phyloP scores from a whole-genome alignment of 2,329 filamentous ascomycete genomes.

The Verticillium klebahnii region DNA sequence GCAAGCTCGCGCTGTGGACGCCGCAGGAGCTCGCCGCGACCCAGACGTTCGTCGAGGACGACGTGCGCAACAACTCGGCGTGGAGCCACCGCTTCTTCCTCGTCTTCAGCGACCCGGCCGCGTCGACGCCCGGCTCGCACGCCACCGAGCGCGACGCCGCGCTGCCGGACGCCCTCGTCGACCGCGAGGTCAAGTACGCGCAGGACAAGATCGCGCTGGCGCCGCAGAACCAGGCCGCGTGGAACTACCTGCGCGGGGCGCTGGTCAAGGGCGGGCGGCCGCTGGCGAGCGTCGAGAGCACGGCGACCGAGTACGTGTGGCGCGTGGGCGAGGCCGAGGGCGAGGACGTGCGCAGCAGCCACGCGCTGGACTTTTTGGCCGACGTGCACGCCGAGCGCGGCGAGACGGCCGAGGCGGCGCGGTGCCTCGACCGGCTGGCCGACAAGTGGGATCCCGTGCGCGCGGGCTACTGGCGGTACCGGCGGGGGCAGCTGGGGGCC shows the following conservation, averaged over 20 bases:
- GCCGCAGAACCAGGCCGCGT: constrained; percentile 90
- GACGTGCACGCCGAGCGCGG: constrained; percentile 59
- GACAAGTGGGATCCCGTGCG: constrained; percentile 89
- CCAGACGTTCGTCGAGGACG: constrained; percentile 67
- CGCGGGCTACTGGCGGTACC: constrained; percentile 84
- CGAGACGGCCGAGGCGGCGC: constrained; percentile 56
- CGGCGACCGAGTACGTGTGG: constrained; percentile 47
- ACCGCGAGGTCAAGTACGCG: constrained; percentile 72
- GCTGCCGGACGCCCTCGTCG: constrained; percentile 59
- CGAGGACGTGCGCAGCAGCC: constrained; percentile 55
- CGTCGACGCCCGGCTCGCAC: constrained; percentile 39
- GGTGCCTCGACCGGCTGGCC: constrained; percentile 68
- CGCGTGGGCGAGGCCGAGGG: constrained; percentile 37
- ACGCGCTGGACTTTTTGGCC: constrained; percentile 67
- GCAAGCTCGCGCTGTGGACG: constrained; percentile 63
- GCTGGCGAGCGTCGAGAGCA: constrained; percentile 39
- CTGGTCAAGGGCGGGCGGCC: constrained; percentile 59
- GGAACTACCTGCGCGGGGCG: constrained; percentile 85
- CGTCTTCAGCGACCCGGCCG: constrained; percentile 64
- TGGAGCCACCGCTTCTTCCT: constrained; percentile 97
- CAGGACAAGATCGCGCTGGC: constrained; percentile 70
- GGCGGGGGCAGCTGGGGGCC: constrained; percentile 18
- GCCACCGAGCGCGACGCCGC: constrained; percentile 49
- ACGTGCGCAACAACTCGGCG: constrained; percentile 93
- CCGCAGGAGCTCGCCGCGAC: constrained; percentile 68